A percentile compares a stretch with the other conserved stretches of the same genome.
These are phyloP conservation scores for Chlamydomonas sphaeroides DNA, from an alignment of 139 green algal genomes.

Conservation along the genomic window DNA sequence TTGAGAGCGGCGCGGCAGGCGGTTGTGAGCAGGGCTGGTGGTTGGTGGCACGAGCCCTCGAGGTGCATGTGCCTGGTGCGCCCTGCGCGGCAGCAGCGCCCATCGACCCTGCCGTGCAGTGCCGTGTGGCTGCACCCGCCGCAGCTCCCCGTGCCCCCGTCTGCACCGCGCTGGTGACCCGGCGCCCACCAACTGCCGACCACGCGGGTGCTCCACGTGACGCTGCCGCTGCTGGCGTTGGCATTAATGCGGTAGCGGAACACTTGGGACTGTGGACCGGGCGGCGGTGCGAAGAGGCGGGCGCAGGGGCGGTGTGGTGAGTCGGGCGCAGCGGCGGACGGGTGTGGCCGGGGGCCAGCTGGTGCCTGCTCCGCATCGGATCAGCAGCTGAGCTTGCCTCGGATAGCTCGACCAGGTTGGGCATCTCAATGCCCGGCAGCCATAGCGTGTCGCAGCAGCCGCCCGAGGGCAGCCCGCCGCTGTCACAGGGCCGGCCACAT, in stretches of 20 bases:
- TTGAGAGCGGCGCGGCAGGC: too few relatives aligned
- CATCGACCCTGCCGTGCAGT: not conserved
- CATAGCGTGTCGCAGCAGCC: constrained; percentile 30
- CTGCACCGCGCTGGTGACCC: not conserved
- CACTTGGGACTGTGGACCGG: not conserved
- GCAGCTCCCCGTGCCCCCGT: not conserved
- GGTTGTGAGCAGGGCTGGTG: too few relatives aligned
- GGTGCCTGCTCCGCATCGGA: too few relatives aligned
- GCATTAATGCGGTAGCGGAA: constrained; percentile 13
- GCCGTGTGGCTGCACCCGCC: not conserved
- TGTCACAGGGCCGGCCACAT: not conserved
- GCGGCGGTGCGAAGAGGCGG: not conserved
- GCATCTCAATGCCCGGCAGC: constrained; percentile 8
- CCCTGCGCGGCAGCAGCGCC: too few relatives aligned
- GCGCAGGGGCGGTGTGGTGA: not conserved
- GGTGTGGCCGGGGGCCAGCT: not conserved
- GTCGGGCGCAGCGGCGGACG: too few relatives aligned
- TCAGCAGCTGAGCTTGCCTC: too few relatives aligned
- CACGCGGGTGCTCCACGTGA: constrained; percentile 12
- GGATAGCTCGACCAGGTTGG: not conserved
- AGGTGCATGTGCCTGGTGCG: too few relatives aligned
- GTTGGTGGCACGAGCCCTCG: too few relatives aligned
- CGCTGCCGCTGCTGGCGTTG: not conserved
- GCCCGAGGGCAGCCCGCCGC: not conserved
- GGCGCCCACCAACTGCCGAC: not conserved